Conservation (phyloP, 1,139 yeast genomes). For the Geotrichum cucujoidarum region DNA sequence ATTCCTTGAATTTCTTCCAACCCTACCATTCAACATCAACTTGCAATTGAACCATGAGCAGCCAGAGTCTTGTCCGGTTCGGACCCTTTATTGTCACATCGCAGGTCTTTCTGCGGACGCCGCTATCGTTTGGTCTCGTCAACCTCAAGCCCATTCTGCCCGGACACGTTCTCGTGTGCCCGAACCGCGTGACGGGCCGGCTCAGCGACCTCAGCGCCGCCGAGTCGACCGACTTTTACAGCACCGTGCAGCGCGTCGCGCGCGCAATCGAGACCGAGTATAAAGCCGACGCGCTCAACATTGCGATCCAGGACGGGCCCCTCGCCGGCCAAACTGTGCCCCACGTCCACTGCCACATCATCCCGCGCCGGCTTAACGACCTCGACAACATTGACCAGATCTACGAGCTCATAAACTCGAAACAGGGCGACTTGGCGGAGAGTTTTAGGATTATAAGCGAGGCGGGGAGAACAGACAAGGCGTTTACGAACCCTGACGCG, state of each 20-base stretch:
- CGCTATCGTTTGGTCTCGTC: conserved; percentile 66
- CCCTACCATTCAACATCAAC: too few relatives aligned
- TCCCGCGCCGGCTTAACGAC: conserved; percentile 68
- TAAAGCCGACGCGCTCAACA: conserved; percentile 74
- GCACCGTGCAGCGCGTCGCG: conserved; percentile 67
- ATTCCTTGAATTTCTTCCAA: too few relatives aligned
- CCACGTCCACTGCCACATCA: conserved; percentile 87
- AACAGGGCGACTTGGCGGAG: conserved; percentile 43
- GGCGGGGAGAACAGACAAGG: conserved; percentile 8
- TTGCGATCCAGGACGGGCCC: conserved; percentile 93
- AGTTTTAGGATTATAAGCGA: conserved; percentile 10
- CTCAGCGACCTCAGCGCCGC: conserved; percentile 63
- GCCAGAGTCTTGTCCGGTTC: conserved; percentile 20
- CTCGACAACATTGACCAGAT: conserved; percentile 60
- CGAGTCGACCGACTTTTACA: conserved; percentile 75
- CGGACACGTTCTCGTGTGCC: conserved; percentile 87
- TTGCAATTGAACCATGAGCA: too few relatives aligned
- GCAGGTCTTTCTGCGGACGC: conserved; percentile 45
- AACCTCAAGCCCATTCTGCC: conserved; percentile 86
- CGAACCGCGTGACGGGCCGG: conserved; percentile 59
- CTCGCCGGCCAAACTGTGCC: conserved; percentile 94
- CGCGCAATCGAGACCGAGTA: conserved; percentile 58
- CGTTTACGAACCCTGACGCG: conserved; percentile 35
- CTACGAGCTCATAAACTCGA: conserved; percentile 54
- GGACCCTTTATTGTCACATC: conserved; percentile 47